phyloP scores from a whole-genome alignment of 495 filamentous ascomycete species.

The Trichoderma erinaceum region DNA sequence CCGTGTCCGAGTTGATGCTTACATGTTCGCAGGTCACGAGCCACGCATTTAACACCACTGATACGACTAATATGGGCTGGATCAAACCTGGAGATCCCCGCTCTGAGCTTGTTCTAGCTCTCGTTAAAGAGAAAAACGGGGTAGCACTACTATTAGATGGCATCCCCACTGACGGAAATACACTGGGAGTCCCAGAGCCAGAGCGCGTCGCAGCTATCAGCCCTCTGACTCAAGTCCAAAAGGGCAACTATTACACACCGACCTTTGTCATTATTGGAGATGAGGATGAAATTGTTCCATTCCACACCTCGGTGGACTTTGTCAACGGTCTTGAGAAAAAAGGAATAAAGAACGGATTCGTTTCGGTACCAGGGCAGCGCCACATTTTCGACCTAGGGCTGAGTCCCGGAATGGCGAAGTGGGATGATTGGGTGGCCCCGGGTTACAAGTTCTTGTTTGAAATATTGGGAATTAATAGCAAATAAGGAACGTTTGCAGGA shows the following conservation, averaged over 20 bases:
- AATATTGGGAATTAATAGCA: not conserved
- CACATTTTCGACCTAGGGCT: slow-evolving; percentile 2
- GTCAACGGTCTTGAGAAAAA: not conserved
- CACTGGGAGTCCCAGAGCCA: slow-evolving; percentile 20
- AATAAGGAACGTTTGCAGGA: not conserved
- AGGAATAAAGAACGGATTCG: not conserved
- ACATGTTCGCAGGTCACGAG: not conserved
- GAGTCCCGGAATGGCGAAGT: not conserved
- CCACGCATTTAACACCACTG: slow-evolving; percentile 5
- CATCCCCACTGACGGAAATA: not conserved
- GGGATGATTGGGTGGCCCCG: slow-evolving; percentile 1
- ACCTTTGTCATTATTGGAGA: slow-evolving; percentile 46
- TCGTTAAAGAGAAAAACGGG: slow-evolving; percentile 5
- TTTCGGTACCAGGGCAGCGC: not conserved
- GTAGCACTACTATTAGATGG: not conserved
- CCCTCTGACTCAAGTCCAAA: slow-evolving; percentile 33
- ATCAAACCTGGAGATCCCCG: slow-evolving; percentile 14
- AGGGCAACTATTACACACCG: slow-evolving; percentile 35
- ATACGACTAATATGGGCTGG: slow-evolving; percentile 13
- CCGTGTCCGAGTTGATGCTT: not conserved
- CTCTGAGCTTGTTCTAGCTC: slow-evolving; percentile 10
- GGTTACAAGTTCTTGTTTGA: slow-evolving; percentile 13
- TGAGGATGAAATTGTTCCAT: slow-evolving; percentile 42
- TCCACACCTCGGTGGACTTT: not conserved
- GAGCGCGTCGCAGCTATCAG: slow-evolving; percentile 29